Evolutionary conservation across 2,329 filamentous ascomycete species (phyloP).

Genomic region (Scedosporium minutisporum): DNA sequence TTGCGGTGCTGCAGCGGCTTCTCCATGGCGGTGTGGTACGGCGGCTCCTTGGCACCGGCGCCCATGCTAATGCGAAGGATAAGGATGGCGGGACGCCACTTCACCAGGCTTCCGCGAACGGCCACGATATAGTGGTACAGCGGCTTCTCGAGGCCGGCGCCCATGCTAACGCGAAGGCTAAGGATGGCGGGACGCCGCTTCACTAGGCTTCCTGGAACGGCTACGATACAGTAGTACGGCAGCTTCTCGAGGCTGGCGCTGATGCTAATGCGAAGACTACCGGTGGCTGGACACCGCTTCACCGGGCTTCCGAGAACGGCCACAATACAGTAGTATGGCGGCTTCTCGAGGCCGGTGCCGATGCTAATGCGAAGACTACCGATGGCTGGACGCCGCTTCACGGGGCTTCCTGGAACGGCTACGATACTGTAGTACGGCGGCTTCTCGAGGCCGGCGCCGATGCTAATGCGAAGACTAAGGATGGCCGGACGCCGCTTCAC

Average conservation of each 20-base stretch:
- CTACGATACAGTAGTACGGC: background rate
- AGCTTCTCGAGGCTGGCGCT: background rate
- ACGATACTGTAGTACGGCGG: background rate
- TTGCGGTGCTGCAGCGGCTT: background rate
- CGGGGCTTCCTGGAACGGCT: background rate
- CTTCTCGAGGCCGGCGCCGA: background rate
- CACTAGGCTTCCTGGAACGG: background rate
- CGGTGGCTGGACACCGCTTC: background rate
- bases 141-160: constrained; percentile 3
- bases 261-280: background rate
- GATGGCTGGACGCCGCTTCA: background rate
- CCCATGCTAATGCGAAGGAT: background rate
- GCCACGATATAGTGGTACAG: background rate
- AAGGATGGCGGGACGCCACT: background rate
- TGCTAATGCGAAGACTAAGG: background rate
- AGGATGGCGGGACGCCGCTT: background rate
- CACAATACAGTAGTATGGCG: background rate
- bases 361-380: background rate
- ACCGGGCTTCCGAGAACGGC: background rate
- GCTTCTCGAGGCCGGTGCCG: background rate
- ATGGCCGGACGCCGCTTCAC: background rate
- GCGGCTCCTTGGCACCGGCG: background rate
- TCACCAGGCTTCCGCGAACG: background rate
- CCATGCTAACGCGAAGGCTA: background rate
- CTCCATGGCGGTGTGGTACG: too few relatives aligned